phyloP scores from a whole-genome alignment of 495 filamentous ascomycete species.

The Podospora tetraspora region DNA sequence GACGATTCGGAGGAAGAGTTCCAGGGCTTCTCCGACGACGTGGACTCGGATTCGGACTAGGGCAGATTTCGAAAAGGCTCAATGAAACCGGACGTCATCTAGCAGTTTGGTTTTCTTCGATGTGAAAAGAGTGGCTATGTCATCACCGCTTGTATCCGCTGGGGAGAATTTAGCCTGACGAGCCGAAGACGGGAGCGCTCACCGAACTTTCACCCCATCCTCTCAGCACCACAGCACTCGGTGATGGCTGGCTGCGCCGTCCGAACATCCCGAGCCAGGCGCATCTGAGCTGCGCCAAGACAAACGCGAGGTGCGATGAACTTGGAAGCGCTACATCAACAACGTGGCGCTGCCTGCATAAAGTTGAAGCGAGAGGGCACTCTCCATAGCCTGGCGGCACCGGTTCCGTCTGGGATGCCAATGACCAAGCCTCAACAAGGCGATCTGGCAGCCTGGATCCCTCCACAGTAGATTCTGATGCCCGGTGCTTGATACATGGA shows the following conservation, averaged over 20 bases:
- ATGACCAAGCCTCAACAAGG: not conserved
- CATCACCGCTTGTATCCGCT: not conserved
- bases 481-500: not conserved
- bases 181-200: not conserved
- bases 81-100: not conserved
- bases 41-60: conserved; percentile 42
- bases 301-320: not conserved
- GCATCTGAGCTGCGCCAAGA: not conserved
- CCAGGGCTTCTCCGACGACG: conserved; percentile 40
- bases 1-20: conserved; percentile 46
- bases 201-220: not conserved
- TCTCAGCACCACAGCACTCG: not conserved
- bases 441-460: not conserved
- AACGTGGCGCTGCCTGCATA: conserved; percentile 1
- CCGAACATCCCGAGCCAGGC: conserved; percentile 1
- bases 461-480: not conserved
- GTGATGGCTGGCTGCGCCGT: not conserved
- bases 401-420: not conserved
- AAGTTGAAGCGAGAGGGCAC: not conserved
- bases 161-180: not conserved
- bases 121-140: not conserved
- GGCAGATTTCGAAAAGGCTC: not conserved
- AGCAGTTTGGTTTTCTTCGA: not conserved
- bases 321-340: conserved; percentile 5
- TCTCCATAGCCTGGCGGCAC: not conserved